Evolutionary conservation across 805 yeast genomes (phyloP).

Genomic region (Hanseniaspora meyeri): DNA sequence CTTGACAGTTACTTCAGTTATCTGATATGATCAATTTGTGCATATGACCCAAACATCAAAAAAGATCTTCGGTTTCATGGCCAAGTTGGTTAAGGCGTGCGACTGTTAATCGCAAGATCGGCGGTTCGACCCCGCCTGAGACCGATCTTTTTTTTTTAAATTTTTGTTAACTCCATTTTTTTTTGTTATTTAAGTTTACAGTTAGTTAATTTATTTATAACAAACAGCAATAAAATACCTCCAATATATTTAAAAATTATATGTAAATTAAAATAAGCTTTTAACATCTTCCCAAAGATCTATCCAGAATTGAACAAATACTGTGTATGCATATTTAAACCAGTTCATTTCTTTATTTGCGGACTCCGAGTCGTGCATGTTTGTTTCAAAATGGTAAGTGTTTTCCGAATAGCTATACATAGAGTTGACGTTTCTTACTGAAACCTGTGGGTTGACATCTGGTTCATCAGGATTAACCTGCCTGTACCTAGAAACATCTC

Average conservation of each 20-base stretch:
- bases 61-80: constrained; percentile 33
- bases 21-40: too few species aligned
- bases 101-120: constrained; percentile 56
- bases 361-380: too few species aligned
- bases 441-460: neutral
- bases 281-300: neutral
- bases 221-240: neutral
- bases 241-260: neutral
- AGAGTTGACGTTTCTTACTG: neutral
- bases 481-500: neutral
- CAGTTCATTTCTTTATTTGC: neutral
- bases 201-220: neutral
- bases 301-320: neutral
- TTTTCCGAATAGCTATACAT: neutral
- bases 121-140: constrained; percentile 50
- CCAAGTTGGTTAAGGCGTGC: constrained; percentile 52
- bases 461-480: neutral
- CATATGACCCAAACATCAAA: neutral
- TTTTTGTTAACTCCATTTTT: neutral
- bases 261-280: neutral
- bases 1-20: too few species aligned
- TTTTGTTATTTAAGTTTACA: neutral
- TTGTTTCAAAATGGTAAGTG: neutral
- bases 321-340: neutral
- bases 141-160: constrained; percentile 27